These are phyloP conservation scores for Suhomyces kunorum DNA, from an alignment of 1,139 yeast genomes.

Conservation along the genomic window DNA sequence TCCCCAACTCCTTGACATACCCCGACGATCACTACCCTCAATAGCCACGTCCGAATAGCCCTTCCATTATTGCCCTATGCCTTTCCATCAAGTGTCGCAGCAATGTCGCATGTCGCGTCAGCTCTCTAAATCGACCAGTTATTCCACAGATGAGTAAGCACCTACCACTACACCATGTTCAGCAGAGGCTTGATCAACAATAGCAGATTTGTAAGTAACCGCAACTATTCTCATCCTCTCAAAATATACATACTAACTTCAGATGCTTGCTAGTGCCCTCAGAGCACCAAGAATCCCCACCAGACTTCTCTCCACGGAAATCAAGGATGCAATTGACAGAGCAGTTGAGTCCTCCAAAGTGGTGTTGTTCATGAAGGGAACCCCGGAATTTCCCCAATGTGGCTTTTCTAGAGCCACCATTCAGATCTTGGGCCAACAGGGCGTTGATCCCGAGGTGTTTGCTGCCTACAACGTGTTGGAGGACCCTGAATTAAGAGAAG, in stretches of 20 bases:
- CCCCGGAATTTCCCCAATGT: constrained; percentile 98
- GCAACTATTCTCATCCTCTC: neutral
- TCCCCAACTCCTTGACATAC: no score
- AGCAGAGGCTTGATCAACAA: constrained; percentile 25
- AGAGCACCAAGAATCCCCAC: constrained; percentile 11
- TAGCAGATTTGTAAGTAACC: constrained; percentile 25
- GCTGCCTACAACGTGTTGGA: constrained; percentile 97
- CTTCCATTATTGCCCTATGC: no score
- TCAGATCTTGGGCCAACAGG: constrained; percentile 91
- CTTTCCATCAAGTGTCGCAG: neutral
- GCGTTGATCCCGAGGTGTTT: constrained; percentile 93
- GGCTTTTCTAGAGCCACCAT: constrained; percentile 96
- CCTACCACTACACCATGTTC: constrained; percentile 21
- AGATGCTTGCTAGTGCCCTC: constrained; percentile 10
- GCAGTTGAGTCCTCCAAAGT: constrained; percentile 91
- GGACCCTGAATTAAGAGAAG: constrained; percentile 87
- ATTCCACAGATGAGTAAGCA: constrained; percentile 14
- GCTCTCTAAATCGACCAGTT: constrained; percentile 5
- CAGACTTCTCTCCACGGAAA: constrained; percentile 74
- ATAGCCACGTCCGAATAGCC: no score
- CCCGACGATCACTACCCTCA: no score
- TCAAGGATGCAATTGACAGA: constrained; percentile 75
- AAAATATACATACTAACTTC: constrained; percentile 10
- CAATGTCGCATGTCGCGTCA: constrained; percentile 8
- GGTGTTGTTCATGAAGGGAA: constrained; percentile 93